Evolutionary conservation across 495 filamentous ascomycete species (phyloP), one percentile per base, ranked within the genome.

Genomic region (Letharia columbiana): DNA sequence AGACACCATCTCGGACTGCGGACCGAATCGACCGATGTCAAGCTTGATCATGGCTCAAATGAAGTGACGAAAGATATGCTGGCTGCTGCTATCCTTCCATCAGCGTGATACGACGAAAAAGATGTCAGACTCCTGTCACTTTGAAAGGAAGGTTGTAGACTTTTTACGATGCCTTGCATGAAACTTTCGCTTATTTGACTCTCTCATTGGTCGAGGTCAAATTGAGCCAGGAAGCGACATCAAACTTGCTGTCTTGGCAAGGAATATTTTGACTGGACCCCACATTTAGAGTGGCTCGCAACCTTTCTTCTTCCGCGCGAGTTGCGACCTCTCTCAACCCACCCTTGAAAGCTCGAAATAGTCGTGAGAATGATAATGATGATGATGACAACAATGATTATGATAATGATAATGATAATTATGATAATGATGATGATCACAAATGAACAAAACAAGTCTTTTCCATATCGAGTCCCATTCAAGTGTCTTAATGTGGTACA

Each of bases 1-100:
- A 45, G 52, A 65, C 52, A 57, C 31, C 39, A 64, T 64, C 12
- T 39, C 62, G 40, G 62, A 64, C 57, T 40, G 62, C 62, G 62
- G 50, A 64, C 50, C 50, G 62, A 37, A 31, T 56, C 12, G 23
- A 17, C 28, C 52, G n/a, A 50, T 33, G 31, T 13, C 31, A 33
- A 31, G 28, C 52, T 35, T 35, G 13, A 56, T 52, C 49, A 52
- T 52, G 49, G 4, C 49, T 52, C 31, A 33, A 56, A 13, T 44
- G 6, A 44, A 44, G 13, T 44, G 41, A 10, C 11, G 12, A 39
- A 1, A 39, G 37, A 39, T 28, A 28, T 28, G 23, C 23, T 28
- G 23, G 23, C 23, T 28, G 23, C 23, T 28, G 23, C 23, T 28
- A 28, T 28, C 23, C 23, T 28, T 28, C 23, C 23, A 28, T 28